Percentiles rank a stretch among this genome's conserved stretches.
These are phyloP conservation scores for Hirschioporus abietinus DNA, from an alignment of 768 basidiomycete genomes.

Conservation along the genomic window DNA sequence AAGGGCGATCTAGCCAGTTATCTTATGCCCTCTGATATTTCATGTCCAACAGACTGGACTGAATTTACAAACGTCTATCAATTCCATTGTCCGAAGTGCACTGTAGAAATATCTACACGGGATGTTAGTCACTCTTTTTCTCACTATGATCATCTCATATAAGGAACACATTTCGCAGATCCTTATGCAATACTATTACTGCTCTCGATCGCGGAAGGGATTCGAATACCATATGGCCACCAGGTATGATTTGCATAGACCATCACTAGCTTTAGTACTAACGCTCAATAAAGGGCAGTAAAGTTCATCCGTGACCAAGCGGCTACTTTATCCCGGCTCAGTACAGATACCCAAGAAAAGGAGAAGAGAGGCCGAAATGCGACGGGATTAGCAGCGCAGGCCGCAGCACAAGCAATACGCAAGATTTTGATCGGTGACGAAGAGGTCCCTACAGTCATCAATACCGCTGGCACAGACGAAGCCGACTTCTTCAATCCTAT, in stretches of 20 bases:
- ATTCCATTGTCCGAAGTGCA: conserved; percentile 79
- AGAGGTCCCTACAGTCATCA: conserved; percentile 35
- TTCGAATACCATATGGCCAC: conserved; percentile 88
- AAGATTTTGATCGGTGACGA: conserved; percentile 57
- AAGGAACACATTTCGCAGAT: conserved; percentile 42
- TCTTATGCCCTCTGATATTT: conserved; percentile 61
- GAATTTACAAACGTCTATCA: conserved; percentile 91
- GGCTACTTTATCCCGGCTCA: conserved; percentile 19
- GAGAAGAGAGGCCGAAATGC: not conserved
- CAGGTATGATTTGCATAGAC: conserved; percentile 41
- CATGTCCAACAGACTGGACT: conserved; percentile 66
- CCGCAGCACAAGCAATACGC: conserved; percentile 61
- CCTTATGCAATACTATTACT: conserved; percentile 84
- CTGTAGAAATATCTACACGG: conserved; percentile 69
- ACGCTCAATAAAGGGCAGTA: conserved; percentile 49
- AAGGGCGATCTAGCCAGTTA: conserved; percentile 31
- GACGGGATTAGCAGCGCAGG: conserved; percentile 36
- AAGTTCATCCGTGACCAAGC: conserved; percentile 87
- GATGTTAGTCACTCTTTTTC: conserved; percentile 48
- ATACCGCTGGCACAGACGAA: conserved; percentile 25
- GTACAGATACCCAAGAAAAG: not conserved
- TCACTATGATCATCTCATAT: not conserved
- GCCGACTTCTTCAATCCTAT: conserved; percentile 48
- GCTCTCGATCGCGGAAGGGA: conserved; percentile 66
- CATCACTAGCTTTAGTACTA: conserved; percentile 7